Base-by-base conservation (phyloP, 345 rosid species). In the Luvunga scandens region DNA sequence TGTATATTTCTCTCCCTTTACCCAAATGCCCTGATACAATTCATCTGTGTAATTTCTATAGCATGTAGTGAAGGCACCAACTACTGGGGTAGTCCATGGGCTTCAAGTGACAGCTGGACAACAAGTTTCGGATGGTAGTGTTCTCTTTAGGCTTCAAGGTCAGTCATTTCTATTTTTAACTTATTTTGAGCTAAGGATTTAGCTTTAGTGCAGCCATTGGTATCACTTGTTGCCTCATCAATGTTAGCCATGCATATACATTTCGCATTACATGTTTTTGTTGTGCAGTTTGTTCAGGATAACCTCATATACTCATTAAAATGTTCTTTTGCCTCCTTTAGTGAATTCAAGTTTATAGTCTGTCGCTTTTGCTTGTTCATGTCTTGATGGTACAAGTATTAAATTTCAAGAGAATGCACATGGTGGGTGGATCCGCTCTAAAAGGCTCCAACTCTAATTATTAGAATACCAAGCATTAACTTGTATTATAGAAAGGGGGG, bases 31-130 rank as follows among this genome's bases (percentile, higher is more conserved):
- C 60, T 65, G 62, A 72, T 73, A 7, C 42, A 62, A 30, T 65
- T 69, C 25, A 68, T 39, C 39, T 36, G 39, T 10, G 45, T 76
- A 34, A 63, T 70, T 38, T 75, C 25, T n/a, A 71, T 78, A 92
- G 99, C 99, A 93, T 75, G 92, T 95, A 48, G 95, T 92, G 55
- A 95, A 92, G 88, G 91, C 99, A 69, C 90, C 93, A 27, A 79
- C 82, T 62, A 74, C 91, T 79, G 99, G 99, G 53, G 78, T 33
- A 73, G 85, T 93, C 72, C 86, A 84, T 38, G 96, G 92, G 75
- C 99, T 95, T 77, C 81, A 82, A 84, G 88, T 86, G 24, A 81
- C 80, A 33, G 88, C 89, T 74, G 97, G 99, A 25, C 93, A 91
- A 71, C 99, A 95, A 79, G 89, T 93, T 85, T 87, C 89, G 12